Conservation (phyloP, 306 rosid species). For the Benincasa hispida region DNA sequence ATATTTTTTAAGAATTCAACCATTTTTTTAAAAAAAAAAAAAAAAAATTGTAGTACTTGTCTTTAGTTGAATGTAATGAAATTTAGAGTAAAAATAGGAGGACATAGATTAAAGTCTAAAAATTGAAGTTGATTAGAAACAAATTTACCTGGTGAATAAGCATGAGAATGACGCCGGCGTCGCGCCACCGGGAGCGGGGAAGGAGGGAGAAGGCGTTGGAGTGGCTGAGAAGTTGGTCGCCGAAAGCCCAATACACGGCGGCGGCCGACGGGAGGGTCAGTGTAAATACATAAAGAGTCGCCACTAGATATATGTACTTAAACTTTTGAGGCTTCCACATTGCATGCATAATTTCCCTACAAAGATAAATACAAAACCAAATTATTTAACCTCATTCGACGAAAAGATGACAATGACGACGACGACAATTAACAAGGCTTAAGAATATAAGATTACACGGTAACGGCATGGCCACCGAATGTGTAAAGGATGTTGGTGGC, state of each 20-base stretch:
- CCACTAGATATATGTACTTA: conserved; percentile 40
- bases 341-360: conserved; percentile 6
- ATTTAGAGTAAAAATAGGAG: no score
- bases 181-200: conserved; percentile 45
- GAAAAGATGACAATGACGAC: background rate
- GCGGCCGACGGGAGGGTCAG: conserved; percentile 49
- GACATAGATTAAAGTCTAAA: no score
- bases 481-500: conserved; percentile 64
- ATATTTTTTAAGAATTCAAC: no score
- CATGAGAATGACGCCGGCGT: conserved; percentile 41
- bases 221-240: conserved; percentile 43
- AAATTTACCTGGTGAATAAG: conserved; percentile 48
- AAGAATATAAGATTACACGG: no score
- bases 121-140: no score
- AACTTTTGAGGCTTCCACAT: conserved; percentile 25
- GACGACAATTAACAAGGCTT: background rate
- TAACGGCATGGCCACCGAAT: conserved; percentile 68
- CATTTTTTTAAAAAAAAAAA: no score
- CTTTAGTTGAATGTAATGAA: no score
- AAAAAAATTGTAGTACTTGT: no score
- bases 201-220: conserved; percentile 53
- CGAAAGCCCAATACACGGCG: conserved; percentile 59
- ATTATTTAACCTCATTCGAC: background rate
- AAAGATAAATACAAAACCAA: background rate
- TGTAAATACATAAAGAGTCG: conserved; percentile 55